Evolutionary conservation across 2,329 filamentous ascomycete genomes (phyloP).

Genomic region (Calonectria montana): DNA sequence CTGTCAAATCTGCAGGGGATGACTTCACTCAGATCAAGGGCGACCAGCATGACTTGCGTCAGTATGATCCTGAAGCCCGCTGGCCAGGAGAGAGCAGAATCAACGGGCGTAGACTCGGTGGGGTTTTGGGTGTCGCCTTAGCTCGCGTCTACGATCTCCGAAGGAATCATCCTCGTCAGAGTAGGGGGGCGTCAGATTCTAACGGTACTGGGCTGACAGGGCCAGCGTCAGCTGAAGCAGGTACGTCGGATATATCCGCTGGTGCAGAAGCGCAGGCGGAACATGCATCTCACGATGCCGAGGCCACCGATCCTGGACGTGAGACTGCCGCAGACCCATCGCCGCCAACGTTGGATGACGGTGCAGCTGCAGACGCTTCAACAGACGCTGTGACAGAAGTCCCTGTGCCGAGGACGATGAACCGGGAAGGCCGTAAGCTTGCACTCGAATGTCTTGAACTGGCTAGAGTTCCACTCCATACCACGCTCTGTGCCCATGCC

Average conservation of each 20-base stretch:
- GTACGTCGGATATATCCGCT: not conserved
- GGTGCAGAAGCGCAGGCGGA: not conserved
- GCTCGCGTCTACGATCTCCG: slow-evolving; percentile 27
- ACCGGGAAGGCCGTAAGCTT: slow-evolving; percentile 6
- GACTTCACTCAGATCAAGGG: slow-evolving; percentile 25
- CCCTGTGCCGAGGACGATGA: not conserved
- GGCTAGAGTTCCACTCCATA: slow-evolving; percentile 22
- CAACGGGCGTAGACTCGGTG: slow-evolving; percentile 21
- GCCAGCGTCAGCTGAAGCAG: not conserved
- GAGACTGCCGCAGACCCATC: not conserved
- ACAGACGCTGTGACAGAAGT: not conserved
- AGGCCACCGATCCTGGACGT: not conserved
- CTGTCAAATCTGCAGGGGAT: slow-evolving; percentile 10
- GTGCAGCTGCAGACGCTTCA: not conserved
- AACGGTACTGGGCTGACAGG: not conserved
- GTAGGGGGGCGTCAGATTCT: slow-evolving; percentile 6
- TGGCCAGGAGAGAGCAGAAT: slow-evolving; percentile 29
- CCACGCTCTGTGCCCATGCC: slow-evolving; percentile 19
- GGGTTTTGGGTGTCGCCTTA: slow-evolving; percentile 27
- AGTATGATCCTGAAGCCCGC: slow-evolving; percentile 24
- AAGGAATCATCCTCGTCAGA: slow-evolving; percentile 12
- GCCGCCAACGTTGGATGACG: not conserved
- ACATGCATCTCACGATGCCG: not conserved
- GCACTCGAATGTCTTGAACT: slow-evolving; percentile 27
- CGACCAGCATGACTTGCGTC: slow-evolving; percentile 13